phyloP scores from a whole-genome alignment of 2,329 filamentous ascomycete species.

The Aspergillus chevalieri region DNA sequence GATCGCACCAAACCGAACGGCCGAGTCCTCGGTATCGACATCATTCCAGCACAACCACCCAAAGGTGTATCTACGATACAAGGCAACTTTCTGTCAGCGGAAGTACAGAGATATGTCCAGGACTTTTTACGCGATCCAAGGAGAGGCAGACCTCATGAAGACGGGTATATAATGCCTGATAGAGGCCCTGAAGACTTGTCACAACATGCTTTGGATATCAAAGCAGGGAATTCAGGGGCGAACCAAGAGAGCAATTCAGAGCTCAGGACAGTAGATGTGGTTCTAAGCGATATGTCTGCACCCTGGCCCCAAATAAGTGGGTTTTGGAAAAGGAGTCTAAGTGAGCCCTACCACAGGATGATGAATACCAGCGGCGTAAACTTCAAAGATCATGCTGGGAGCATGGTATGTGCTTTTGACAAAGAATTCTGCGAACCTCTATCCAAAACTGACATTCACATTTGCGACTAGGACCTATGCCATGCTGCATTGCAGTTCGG shows the following conservation, averaged over 20 bases:
- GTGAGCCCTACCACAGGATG: conserved; percentile 95
- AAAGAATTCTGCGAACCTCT: not conserved
- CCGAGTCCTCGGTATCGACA: conserved; percentile 82
- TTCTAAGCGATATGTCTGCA: conserved; percentile 98
- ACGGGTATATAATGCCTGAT: conserved; percentile 6
- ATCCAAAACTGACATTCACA: not conserved
- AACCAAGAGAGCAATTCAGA: conserved; percentile 25
- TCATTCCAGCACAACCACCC: conserved; percentile 87
- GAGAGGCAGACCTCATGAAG: conserved; percentile 47
- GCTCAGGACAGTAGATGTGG: conserved; percentile 71
- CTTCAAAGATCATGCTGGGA: conserved; percentile 84
- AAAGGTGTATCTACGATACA: conserved; percentile 90
- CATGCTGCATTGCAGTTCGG: conserved; percentile 76
- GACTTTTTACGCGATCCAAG: conserved; percentile 64
- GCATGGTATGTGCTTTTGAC: conserved; percentile 62
- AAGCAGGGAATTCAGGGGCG: not conserved
- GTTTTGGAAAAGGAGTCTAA: conserved; percentile 81
- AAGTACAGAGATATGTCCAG: conserved; percentile 70
- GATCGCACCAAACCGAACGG: conserved; percentile 70
- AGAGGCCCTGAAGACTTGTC: conserved; percentile 1
- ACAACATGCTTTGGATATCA: not conserved
- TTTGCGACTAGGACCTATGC: conserved; percentile 68
- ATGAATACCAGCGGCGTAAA: conserved; percentile 93
- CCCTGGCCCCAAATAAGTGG: conserved; percentile 80
- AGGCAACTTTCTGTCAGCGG: conserved; percentile 76